These are phyloP conservation scores for Colletotrichum lentis DNA, from an alignment of 2,329 filamentous ascomycete species.

Conservation along the genomic window DNA sequence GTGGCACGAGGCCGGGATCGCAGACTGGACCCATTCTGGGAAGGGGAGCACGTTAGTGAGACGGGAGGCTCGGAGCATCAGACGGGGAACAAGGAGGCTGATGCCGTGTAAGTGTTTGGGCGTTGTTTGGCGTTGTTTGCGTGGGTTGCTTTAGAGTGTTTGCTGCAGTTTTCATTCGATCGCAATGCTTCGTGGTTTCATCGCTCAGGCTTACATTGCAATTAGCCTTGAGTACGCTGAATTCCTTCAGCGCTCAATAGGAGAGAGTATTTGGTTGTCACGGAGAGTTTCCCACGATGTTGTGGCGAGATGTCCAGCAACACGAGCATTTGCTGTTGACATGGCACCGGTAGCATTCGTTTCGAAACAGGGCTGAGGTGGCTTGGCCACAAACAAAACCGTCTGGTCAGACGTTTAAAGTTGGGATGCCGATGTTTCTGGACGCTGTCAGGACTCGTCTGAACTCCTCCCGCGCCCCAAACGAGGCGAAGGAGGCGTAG, in stretches of 20 bases:
- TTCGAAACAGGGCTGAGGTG: background rate
- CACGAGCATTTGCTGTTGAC: too few species aligned
- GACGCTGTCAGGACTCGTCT: background rate
- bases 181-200: background rate
- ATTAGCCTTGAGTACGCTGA: background rate
- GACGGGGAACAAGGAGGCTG: background rate
- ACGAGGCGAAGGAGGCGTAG: conserved; percentile 3
- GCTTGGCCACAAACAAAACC: background rate
- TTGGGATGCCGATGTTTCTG: background rate
- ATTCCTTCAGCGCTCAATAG: background rate
- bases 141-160: background rate
- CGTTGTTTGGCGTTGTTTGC: background rate
- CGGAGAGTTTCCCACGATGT: background rate
- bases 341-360: background rate
- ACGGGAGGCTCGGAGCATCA: background rate
- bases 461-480: background rate
- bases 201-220: too few species aligned
- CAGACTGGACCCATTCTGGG: conserved; percentile 50
- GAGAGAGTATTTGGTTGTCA: background rate
- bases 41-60: conserved; percentile 30
- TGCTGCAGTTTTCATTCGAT: background rate
- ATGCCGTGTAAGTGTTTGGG: conserved; percentile 6
- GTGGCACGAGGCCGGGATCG: conserved; percentile 46
- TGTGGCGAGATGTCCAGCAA: background rate
- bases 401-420: background rate